Base-by-base conservation (phyloP, 2,329 filamentous ascomycete genomes). In the Fusarium papillatum region DNA sequence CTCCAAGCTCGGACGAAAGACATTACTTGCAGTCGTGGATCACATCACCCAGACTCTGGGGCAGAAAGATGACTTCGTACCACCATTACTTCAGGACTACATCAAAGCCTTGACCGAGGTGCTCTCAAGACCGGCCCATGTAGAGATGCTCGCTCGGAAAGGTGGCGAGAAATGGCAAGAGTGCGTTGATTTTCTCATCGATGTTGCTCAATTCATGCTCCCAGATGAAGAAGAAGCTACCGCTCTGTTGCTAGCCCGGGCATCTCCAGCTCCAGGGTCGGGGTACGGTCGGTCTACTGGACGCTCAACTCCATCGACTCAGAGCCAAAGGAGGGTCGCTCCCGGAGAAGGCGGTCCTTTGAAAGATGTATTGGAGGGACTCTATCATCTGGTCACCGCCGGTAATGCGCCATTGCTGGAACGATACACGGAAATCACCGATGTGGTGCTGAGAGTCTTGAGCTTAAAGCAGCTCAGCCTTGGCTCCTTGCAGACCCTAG, bases 21-120 rank as follows among this genome's bases (percentile, higher is more conserved):
- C 95, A 1, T 87, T 96, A n/a, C 90, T 93, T 77, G 91, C 94
- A 8, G 86, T 98, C 19, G 87, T 98, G 75, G 92, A 95, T 75
- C 95, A 98, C 83, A 93, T 98, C 72, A 93, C 91, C 5, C 92
- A 98, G 75, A 91, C 92, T 22, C 87, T 98, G 5, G 89, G 87
- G 0, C 84, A 85, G 5, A 90, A 92, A 66, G 91, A 91, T 17
- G 88, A 87, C 3, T 90, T 93, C 66, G 92, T 95, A 74, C 88
- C 92, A 69, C 93, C 94, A 16, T 87, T 99, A 7, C 85, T 92
- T 29, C 88, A 92, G 61, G 92, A 97, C 80, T 98, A 98, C 81
- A 89, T 95, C 76, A 98, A 95, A 85, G 90, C 92, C 24, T 85
- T 99, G 76, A 87, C 90, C 7, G 88, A 90, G 34, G 84, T 98